Base-by-base conservation (phyloP, 78 protist genomes). In the Dictyostelium purpureum region DNA sequence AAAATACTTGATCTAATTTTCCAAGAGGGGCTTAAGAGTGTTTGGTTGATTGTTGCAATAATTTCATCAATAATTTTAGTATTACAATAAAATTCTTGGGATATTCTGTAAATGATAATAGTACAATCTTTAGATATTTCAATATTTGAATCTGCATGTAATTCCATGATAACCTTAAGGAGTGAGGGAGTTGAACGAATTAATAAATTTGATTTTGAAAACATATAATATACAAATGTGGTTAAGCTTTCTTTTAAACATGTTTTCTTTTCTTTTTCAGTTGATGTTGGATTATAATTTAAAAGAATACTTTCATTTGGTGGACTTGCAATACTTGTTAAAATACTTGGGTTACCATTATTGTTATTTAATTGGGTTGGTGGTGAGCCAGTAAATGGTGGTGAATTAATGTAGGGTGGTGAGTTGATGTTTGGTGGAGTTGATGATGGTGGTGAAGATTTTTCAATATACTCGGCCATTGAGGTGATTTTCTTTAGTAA, bases 41-140 rank as follows among this genome's bases (percentile, higher is more conserved):
- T 19, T 45, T 11, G 28, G 2, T 24, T 24, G 24, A 38, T 56
- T 54, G 67, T 40, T 10, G 21, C 16, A 35, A 61, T 45, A 18
- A 85, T 19, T n/a, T 70, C 47, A 21, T n/a, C 31, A 24, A 85
- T 40, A 6, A 85, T 31, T 0, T 43, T 10, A 5, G 18, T 10
- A 33, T 85, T 82, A 0, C 26, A 85, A 45, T 43, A 70, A 45
- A 73, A 85, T 10, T 52, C 80, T 33, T 59, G 82, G 10, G 92
- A 77, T 74, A 85, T 85, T 31, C 70, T 35, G n/a, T 52, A 40
- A 18, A 59, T 38, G 59, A 81, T 73, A 10, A 35, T 42, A 12
- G 35, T 26, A 9, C 76, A n/a, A 37, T 21, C 33, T 31, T 70
- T 54, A 7, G 38, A 24, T n/a, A 73, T 85, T 11, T 85, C 92